Percentiles rank a stretch among this genome's conserved stretches.
phyloP scores from a whole-genome alignment of 441 rosid genomes.

The Corymbia calophylla region DNA sequence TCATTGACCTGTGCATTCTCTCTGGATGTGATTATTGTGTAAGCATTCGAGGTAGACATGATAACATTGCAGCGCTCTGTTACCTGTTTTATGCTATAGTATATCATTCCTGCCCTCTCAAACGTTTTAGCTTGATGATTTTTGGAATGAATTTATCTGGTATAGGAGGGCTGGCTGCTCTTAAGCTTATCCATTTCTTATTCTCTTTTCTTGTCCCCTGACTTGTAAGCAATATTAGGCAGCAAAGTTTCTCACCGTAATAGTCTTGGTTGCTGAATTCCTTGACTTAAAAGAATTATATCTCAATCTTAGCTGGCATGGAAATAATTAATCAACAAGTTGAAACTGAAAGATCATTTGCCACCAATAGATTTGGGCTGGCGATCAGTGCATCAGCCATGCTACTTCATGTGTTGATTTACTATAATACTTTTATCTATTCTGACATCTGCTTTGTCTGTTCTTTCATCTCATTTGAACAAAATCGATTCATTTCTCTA shows the following conservation, averaged over 20 bases:
- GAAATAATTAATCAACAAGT: not conserved
- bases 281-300: not conserved
- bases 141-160: conserved; percentile 30
- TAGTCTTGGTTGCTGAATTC: not conserved
- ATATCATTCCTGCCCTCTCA: not conserved
- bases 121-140: conserved; percentile 2
- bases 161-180: conserved; percentile 84
- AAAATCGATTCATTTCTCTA: too few species aligned
- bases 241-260: not conserved
- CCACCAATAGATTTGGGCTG: not conserved
- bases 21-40: conserved; percentile 79
- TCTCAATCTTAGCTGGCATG: not conserved
- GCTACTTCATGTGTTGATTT: not conserved
- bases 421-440: not conserved
- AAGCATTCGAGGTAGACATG: conserved; percentile 71
- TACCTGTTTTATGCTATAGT: not conserved
- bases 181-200: conserved; percentile 29
- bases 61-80: not conserved
- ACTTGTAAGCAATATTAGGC: not conserved
- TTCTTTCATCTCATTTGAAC: not conserved
- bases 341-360: not conserved
- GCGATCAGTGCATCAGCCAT: not conserved
- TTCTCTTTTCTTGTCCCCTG: not conserved
- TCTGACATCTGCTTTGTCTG: not conserved
- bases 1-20: conserved; percentile 43